Evolutionary conservation across 345 rosid genomes (phyloP), one percentile per base, ranked within the genome.

Genomic region (Linum tenue): DNA sequence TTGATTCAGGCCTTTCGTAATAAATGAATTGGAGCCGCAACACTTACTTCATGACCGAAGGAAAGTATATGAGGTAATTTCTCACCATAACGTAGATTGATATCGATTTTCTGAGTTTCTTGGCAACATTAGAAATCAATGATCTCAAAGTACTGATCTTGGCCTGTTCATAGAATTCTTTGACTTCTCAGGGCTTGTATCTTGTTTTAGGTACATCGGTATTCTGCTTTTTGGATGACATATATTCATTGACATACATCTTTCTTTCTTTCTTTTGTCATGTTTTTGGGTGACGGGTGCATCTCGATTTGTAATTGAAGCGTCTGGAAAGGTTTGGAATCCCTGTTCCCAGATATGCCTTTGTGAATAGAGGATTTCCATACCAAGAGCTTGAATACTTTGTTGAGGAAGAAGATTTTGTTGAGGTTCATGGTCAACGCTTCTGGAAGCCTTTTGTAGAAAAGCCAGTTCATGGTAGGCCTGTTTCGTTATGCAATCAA

Each of bases 361-460:
- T 89, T 81, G 98, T 91, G 59, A 89, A 89, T 79, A 84, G 99
- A 73, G 82, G 83, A 64, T 83, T 64, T 66, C 88, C 97, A 38
- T 65, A 83, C 79, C 86, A 91, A 81, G 94, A 91, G 56, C 78
- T 91, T 78, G 97, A 91, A 71, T 91, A 76, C 77, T 95, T 95
- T 67, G 39, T 85, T 1, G 99, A 95, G 79, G 89, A 87, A 80
- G 99, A 95, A 77, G 99, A 95, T 81, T 91, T 82, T 82, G 89
- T 95, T 64, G 99, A 95, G 76, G 97, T 95, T 73, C 87, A 83
- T 22, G 97, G 99, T 35, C 72, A 85, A 62, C 89, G 96, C 55
- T 95, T 95, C 67, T 95, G 87, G 91, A 95, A 95, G 85, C 99
- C 99, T 58, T 95, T 91, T 81, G 99, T 95, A 60, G 99, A 95